A percentile compares a stretch with the other conserved stretches of the same genome.
Conservation (phyloP, 192 early-diverging fungal genomes). For the Kappamyces sp. region DNA sequence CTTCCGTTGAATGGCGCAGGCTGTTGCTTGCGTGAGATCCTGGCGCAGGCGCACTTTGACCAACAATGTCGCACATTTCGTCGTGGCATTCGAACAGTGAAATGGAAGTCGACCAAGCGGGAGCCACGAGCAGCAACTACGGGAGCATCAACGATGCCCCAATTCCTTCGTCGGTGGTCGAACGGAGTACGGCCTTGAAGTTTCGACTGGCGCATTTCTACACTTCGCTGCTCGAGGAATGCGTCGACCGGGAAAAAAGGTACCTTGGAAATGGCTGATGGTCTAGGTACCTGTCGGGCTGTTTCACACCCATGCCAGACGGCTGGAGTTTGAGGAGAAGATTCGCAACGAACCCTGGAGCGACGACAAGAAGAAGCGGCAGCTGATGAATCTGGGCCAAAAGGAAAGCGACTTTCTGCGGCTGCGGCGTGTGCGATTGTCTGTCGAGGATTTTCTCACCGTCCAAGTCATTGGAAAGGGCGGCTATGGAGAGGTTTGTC, state of each 20-base stretch:
- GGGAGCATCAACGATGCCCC: too few relatives aligned
- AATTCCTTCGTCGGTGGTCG: slow-evolving; percentile 31
- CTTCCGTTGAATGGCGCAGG: too few relatives aligned
- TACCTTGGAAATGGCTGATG: slow-evolving; percentile 1
- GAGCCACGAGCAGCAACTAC: too few relatives aligned
- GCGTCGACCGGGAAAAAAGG: slow-evolving; percentile 64
- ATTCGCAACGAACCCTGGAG: slow-evolving; percentile 68
- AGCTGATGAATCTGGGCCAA: slow-evolving; percentile 67
- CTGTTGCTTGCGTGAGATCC: too few relatives aligned
- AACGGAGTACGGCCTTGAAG: slow-evolving; percentile 84
- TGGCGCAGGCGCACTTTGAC: too few relatives aligned
- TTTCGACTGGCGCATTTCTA: slow-evolving; percentile 91
- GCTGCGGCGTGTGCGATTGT: slow-evolving; percentile 76
- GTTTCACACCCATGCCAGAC: slow-evolving; percentile 34
- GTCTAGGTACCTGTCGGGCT: too few relatives aligned
- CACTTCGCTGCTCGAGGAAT: slow-evolving; percentile 80
- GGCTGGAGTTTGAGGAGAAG: slow-evolving; percentile 73
- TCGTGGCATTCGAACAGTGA: too few relatives aligned
- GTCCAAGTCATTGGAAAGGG: slow-evolving; percentile 98
- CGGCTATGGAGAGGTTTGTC: slow-evolving; percentile 84
- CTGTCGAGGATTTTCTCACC: slow-evolving; percentile 88
- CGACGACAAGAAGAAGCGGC: slow-evolving; percentile 82
- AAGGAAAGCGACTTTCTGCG: slow-evolving; percentile 94
- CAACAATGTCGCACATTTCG: too few relatives aligned
- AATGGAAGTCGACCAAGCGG: too few relatives aligned